phyloP scores from a whole-genome alignment of 768 basidiomycete species.

The Leccinum arenicola region DNA sequence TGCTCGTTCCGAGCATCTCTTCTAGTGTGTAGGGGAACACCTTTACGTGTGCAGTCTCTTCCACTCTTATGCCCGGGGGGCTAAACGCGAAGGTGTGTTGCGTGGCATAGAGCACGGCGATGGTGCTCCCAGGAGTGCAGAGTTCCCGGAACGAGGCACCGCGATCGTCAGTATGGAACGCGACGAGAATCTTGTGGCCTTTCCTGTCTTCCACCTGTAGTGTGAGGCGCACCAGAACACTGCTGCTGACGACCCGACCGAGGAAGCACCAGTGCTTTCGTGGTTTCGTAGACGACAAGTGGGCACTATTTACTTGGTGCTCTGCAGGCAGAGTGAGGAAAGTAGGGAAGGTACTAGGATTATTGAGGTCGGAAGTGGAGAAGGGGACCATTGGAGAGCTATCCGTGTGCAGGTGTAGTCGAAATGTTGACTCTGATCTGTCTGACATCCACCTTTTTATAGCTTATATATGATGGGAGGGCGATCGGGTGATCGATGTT shows the following conservation, averaged over 20 bases:
- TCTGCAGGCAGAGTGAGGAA: constrained; percentile 26
- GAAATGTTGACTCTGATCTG: neutral
- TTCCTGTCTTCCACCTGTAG: constrained; percentile 30
- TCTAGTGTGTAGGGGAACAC: constrained; percentile 29
- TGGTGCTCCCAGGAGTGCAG: constrained; percentile 28
- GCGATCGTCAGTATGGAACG: constrained; percentile 33
- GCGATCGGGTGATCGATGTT: neutral
- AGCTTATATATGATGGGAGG: neutral
- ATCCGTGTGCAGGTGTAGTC: neutral
- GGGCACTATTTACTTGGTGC: constrained; percentile 14
- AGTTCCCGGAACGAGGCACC: constrained; percentile 20
- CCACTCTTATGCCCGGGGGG: constrained; percentile 28
- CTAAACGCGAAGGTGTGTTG: constrained; percentile 31
- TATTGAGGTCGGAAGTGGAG: constrained; percentile 27
- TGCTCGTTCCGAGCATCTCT: constrained; percentile 26
- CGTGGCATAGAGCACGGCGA: constrained; percentile 31
- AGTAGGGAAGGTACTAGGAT: constrained; percentile 21
- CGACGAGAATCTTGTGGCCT: constrained; percentile 24
- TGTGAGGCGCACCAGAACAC: constrained; percentile 26
- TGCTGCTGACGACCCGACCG: constrained; percentile 24
- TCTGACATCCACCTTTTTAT: constrained; percentile 15
- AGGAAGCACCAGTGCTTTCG: constrained; percentile 32
- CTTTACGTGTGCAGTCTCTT: constrained; percentile 23
- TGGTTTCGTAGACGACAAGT: constrained; percentile 25
- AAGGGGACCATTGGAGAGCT: constrained; percentile 19